These are phyloP conservation scores for Quercus lobata DNA, from an alignment of 331 rosid species.

Conservation along the genomic window DNA sequence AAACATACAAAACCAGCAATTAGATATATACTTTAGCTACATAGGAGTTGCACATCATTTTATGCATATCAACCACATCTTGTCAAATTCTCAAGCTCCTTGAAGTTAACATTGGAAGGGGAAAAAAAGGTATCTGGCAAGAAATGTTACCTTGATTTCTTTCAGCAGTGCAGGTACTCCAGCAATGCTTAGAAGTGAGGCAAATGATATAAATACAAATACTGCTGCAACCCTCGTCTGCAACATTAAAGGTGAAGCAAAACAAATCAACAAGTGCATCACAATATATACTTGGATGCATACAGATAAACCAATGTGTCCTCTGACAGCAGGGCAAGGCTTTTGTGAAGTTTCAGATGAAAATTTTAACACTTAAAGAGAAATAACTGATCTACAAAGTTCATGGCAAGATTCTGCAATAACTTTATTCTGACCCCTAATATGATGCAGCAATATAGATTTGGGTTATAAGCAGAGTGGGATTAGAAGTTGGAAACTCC, in stretches of 20 bases:
- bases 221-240: slow-evolving; percentile 97
- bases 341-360: background rate
- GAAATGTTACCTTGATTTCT: slow-evolving; percentile 69
- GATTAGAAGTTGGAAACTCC: background rate
- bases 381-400: background rate
- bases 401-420: background rate
- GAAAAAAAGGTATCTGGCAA: background rate
- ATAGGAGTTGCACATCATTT: background rate
- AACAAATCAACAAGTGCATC: background rate
- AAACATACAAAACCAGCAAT: background rate
- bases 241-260: slow-evolving; percentile 18
- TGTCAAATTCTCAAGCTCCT: background rate
- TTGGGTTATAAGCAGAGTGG: background rate
- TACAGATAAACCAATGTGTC: background rate
- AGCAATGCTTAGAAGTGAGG: slow-evolving; percentile 89
- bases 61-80: slow-evolving; percentile 13
- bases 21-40: background rate
- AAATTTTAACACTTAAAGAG: background rate
- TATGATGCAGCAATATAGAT: background rate
- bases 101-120: background rate
- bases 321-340: background rate
- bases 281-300: background rate
- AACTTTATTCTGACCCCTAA: background rate
- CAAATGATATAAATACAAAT: slow-evolving; percentile 79
- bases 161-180: slow-evolving; percentile 81